Evolutionary conservation across 2,329 filamentous ascomycete species (phyloP), one percentile per base, ranked within the genome.

Genomic region (Penicillium corylophilum): DNA sequence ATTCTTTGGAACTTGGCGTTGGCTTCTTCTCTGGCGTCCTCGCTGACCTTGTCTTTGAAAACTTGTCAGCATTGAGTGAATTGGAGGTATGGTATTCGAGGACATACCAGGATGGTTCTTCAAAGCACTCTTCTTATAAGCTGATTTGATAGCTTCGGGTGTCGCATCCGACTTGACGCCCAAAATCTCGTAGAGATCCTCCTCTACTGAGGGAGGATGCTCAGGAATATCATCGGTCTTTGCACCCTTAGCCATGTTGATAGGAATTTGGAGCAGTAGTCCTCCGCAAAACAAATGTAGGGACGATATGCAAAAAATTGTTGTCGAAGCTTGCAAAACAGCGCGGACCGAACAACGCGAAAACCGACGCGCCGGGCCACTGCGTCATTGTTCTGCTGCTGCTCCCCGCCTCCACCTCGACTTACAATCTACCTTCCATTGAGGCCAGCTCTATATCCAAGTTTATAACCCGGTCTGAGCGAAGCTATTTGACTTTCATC

Each of bases 71-170:
- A 8, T 29, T 29, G 13, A 22, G n/a, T 16, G 20, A 16, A 41
- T 16, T 13, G 8, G 8, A n/a, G 9, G 5, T 29, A 20, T 26
- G 3, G 3, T 9, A 16, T 42, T 18, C 3, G 13, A 22, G 4
- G 26, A 4, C 74, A 62, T 81, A 93, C 88, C 88, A 63, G 89
- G 89, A 65, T 99, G 94, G 63, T 92, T 83, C 71, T 85, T 91
- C 53, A 99, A 79, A 3, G 94, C 94, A 45, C 88, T 84, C 70
- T 95, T 96, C 67, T 90, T 88, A 77, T 99, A 99, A 16, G 93
- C 90, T 16, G 84, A 85, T 71, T 95, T 96, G 75, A 99, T 82
- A 64, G 96, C 83, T 56, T 90, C 85, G 36, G 84, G 75, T 0
- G 88, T 89, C 13, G 91, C 91, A 46, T 82, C 77, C 54, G 83